Evolutionary conservation across 202 grass and related monocot genomes (phyloP), one percentile per base, ranked within the genome.

Genomic region (Zoysia matrella): DNA sequence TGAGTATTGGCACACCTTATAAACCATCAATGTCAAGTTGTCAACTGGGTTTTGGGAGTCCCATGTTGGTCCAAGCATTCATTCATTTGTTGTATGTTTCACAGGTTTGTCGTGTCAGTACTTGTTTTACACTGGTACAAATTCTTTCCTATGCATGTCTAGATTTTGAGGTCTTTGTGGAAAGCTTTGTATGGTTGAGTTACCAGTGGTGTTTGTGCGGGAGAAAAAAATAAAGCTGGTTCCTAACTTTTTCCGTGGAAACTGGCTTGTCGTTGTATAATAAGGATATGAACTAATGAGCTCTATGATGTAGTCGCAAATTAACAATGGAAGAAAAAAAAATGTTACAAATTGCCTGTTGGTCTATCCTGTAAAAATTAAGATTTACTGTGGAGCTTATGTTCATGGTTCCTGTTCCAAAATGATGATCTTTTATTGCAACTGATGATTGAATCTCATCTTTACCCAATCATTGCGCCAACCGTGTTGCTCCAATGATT

Each of bases 31-130:
- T 83, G 68, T 66, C 74, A 90, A 55, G 15, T 82, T 83, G 68
- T 66, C 75, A 90, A 63, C 30, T 78, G 67, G 87, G 78, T 69
- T 89, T 86, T 86, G 48, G 83, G 74, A 86, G 74, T 86, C 83
- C 52, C 60, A 82, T 61, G 7, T 13, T 70, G 54, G 44, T 85
- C 42, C 65, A 69, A 66, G 64, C 85, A 80, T 76, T 86, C 69
- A 47, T 83, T 86, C 74, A 80, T 86, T 80, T 70, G n/a, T 86
- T 79, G 52, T 67, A 77, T 69, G 68, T 39, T 71, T 56, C 11
- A 44, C 6, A 43, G 62, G 69, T 69, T 86, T 78, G 60, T 77
- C 4, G 5, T 3, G 67, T 86, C 42, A 0, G 79, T 80, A 41
- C 52, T 30, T 71, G 39, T 16, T 77, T 48, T 47, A 62, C 71